phyloP scores from a whole-genome alignment of 1,284 basidiomycete genomes.

The Pholiota adiposa region DNA sequence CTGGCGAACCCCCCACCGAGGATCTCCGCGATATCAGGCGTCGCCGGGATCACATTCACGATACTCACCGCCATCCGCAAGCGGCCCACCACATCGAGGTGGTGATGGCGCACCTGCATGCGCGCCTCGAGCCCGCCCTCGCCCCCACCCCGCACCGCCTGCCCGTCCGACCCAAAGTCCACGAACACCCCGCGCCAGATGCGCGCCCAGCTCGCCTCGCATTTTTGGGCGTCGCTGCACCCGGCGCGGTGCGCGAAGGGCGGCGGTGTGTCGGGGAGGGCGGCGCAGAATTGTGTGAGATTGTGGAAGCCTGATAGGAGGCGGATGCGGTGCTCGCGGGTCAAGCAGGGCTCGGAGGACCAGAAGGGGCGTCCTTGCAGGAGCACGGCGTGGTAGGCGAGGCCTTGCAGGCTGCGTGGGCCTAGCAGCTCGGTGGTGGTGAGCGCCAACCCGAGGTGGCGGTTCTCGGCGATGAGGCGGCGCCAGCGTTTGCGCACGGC shows the following conservation, averaged over 20 bases:
- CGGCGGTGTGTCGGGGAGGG: conserved; percentile 8
- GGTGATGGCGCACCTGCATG: neutral
- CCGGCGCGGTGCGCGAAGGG: conserved; percentile 2
- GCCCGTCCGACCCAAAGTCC: neutral
- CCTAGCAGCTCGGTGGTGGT: conserved; percentile 13
- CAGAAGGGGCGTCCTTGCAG: conserved; percentile 15
- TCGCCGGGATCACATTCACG: conserved; percentile 3
- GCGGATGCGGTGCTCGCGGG: conserved; percentile 17
- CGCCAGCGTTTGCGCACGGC: conserved; percentile 25
- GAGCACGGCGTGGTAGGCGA: conserved; percentile 17
- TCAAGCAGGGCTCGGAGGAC: conserved; percentile 9
- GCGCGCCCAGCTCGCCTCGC: conserved; percentile 8
- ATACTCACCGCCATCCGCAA: conserved; percentile 19
- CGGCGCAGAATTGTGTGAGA: conserved; percentile 1
- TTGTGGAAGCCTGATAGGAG: conserved; percentile 19
- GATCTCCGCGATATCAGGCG: neutral
- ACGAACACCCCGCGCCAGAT: conserved; percentile 8
- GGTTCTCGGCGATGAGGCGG: conserved; percentile 8
- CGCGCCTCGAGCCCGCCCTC: conserved; percentile 4
- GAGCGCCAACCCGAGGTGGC: conserved; percentile 9
- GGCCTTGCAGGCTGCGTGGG: conserved; percentile 15
- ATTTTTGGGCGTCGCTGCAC: conserved; percentile 1
- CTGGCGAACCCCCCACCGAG: neutral
- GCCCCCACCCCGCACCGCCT: neutral
- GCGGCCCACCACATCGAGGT: conserved; percentile 15